Evolutionary conservation across 1,284 basidiomycete species (phyloP).

Genomic region (Mycena citricolor): DNA sequence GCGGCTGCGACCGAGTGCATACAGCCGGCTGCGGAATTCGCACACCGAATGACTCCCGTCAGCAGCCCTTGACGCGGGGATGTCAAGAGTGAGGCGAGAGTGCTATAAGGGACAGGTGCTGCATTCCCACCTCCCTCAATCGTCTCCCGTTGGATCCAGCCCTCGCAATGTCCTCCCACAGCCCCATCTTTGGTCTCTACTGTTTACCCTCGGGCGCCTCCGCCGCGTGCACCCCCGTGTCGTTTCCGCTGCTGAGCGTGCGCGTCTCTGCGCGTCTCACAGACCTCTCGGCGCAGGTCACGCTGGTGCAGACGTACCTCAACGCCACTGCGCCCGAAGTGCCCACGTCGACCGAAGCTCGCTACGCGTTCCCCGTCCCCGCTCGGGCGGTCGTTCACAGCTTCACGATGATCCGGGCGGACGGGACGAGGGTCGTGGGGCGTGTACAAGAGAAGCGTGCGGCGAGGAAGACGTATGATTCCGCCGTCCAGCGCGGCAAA

Average conservation of each 20-base stretch:
- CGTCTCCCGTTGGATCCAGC: not conserved
- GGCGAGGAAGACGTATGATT: conserved; percentile 18
- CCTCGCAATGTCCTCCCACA: conserved; percentile 3
- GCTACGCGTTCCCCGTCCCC: conserved; percentile 24
- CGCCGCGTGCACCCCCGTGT: conserved; percentile 1
- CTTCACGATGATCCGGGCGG: conserved; percentile 21
- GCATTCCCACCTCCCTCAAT: too few species aligned
- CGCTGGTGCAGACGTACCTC: conserved; percentile 23
- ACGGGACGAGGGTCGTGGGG: conserved; percentile 21
- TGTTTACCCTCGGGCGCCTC: too few species aligned
- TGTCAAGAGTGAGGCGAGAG: too few species aligned
- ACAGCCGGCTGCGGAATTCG: too few species aligned
- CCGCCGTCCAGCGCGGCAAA: conserved; percentile 17
- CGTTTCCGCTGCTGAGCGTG: conserved; percentile 15
- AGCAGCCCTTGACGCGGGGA: too few species aligned
- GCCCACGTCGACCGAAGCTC: conserved; percentile 22
- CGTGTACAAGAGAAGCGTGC: conserved; percentile 24
- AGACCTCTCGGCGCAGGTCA: conserved; percentile 24
- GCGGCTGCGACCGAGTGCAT: too few species aligned
- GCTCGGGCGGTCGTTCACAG: conserved; percentile 23
- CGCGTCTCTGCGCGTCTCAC: conserved; percentile 18
- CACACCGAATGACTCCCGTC: too few species aligned
- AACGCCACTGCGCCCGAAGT: conserved; percentile 20
- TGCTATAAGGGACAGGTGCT: too few species aligned
- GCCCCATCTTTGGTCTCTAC: conserved; percentile 16